Evolutionary conservation across 805 yeast species (phyloP).

Genomic region (Candida wancherniae): DNA sequence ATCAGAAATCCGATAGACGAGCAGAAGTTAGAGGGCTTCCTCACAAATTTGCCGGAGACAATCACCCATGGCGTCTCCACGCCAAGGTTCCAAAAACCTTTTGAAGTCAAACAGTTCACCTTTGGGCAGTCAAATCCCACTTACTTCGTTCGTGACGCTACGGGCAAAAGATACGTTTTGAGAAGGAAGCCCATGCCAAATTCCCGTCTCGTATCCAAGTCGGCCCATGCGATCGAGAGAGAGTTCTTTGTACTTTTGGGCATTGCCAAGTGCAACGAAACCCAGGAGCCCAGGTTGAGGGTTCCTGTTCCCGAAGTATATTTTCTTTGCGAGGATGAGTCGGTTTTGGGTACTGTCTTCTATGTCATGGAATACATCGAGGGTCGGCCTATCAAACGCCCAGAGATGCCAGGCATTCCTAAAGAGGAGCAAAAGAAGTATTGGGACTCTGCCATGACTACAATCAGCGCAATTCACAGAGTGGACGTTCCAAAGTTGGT

Average conservation of each 20-base stretch:
- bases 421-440: conserved; percentile 21
- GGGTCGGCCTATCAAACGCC: conserved; percentile 54
- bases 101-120: conserved; percentile 45
- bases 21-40: conserved; percentile 20
- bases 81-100: conserved; percentile 15
- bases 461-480: conserved; percentile 47
- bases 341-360: conserved; percentile 50
- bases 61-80: conserved; percentile 23
- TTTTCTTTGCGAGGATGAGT: conserved; percentile 53
- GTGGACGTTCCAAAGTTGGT: conserved; percentile 42
- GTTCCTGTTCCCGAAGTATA: conserved; percentile 56
- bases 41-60: conserved; percentile 13
- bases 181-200: conserved; percentile 54
- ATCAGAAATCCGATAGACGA: conserved; percentile 33
- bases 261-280: conserved; percentile 26
- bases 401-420: conserved; percentile 38
- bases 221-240: conserved; percentile 61
- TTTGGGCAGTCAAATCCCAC: conserved; percentile 67
- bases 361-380: conserved; percentile 57
- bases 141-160: conserved; percentile 43
- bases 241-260: conserved; percentile 50
- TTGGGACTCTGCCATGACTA: conserved; percentile 47
- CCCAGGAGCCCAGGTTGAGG: conserved; percentile 8
- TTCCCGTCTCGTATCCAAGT: conserved; percentile 44
- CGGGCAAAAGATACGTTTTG: conserved; percentile 40